Percentiles rank a stretch among this genome's conserved stretches.
phyloP scores from a whole-genome alignment of 129 eudicot genomes.

The Chrysanthemum seticuspe region DNA sequence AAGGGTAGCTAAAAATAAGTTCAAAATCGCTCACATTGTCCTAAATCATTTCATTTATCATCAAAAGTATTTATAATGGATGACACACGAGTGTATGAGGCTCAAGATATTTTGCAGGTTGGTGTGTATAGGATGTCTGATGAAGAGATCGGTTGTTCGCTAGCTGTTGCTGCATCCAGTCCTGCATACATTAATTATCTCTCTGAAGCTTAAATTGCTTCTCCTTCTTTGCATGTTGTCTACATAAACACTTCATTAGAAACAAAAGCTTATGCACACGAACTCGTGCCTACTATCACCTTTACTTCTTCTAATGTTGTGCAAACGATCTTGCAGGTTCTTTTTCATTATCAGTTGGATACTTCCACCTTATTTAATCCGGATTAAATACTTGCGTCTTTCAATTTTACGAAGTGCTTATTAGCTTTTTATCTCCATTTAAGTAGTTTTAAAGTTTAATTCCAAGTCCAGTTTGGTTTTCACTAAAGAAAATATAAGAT shows the following conservation, averaged over 20 bases:
- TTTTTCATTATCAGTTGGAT: constrained; percentile 17
- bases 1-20: no score
- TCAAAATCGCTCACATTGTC: no score
- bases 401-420: background rate
- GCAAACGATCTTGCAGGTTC: constrained; percentile 93
- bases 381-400: background rate
- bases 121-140: constrained; percentile 97
- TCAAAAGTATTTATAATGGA: no score
- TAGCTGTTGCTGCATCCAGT: constrained; percentile 93
- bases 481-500: no score
- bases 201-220: constrained; percentile 56
- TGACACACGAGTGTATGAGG: no score
- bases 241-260: constrained; percentile 92
- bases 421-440: no score
- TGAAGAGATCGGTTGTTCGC: constrained; percentile 87
- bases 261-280: constrained; percentile 92
- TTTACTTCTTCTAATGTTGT: constrained; percentile 98
- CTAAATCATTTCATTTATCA: no score
- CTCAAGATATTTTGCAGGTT: constrained; percentile 47
- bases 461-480: no score
- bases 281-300: constrained; percentile 93
- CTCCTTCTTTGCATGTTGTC: constrained; percentile 92
- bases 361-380: background rate
- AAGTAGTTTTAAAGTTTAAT: no score
- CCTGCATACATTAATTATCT: constrained; percentile 91